Percentiles rank a stretch among this genome's conserved stretches.
phyloP scores from a whole-genome alignment of 2,329 filamentous ascomycete genomes.

The Periconia digitata region DNA sequence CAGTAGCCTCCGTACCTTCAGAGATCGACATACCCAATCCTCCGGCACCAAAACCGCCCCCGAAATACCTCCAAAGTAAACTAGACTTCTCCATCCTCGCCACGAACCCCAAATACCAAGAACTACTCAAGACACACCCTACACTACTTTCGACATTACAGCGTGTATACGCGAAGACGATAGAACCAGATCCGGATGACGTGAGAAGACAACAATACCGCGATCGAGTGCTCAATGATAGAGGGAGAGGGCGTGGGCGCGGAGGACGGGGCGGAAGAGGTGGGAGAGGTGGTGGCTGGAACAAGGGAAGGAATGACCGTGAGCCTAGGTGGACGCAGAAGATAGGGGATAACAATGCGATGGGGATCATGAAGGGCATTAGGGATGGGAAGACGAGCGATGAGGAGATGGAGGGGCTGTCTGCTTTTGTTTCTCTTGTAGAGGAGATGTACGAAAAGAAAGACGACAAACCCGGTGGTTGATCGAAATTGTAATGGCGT shows the following conservation, averaged over 20 bases:
- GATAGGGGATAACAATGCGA: slow-evolving; percentile 32
- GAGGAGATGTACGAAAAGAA: slow-evolving; percentile 1
- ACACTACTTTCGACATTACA: slow-evolving; percentile 27
- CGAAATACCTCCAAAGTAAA: slow-evolving; percentile 33
- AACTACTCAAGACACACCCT: slow-evolving; percentile 30
- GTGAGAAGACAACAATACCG: slow-evolving; percentile 17
- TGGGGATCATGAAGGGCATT: slow-evolving; percentile 28
- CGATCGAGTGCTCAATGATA: slow-evolving; percentile 16
- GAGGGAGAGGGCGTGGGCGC: slow-evolving; percentile 19
- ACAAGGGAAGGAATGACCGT: slow-evolving; percentile 32
- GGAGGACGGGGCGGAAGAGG: slow-evolving; percentile 2
- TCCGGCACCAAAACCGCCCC: slow-evolving; percentile 27
- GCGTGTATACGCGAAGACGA: slow-evolving; percentile 36
- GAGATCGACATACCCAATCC: slow-evolving; percentile 25
- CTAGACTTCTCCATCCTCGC: slow-evolving; percentile 35
- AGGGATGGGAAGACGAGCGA: slow-evolving; percentile 10
- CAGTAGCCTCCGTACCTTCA: slow-evolving; percentile 2
- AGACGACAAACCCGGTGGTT: not conserved
- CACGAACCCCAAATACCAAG: slow-evolving; percentile 28
- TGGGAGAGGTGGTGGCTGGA: slow-evolving; percentile 14
- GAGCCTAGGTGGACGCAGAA: slow-evolving; percentile 26
- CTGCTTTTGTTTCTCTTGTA: slow-evolving; percentile 1
- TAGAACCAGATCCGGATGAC: slow-evolving; percentile 33
- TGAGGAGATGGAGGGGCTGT: slow-evolving; percentile 2
- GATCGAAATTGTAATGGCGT: no score